phyloP scores from a whole-genome alignment of 257 asterid species.

The Solanum chiquidenum region DNA sequence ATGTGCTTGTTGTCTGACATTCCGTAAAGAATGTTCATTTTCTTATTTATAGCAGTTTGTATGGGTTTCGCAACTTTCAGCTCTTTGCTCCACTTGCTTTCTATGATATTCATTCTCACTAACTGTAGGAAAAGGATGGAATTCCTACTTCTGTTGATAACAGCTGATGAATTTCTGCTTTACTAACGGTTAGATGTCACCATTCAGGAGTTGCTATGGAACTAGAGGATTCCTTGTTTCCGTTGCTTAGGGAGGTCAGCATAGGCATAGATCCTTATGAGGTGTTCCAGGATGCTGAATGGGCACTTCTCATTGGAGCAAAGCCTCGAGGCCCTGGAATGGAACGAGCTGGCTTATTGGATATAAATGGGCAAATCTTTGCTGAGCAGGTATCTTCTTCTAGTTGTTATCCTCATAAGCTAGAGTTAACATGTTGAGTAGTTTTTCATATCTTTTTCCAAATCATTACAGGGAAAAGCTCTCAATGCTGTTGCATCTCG shows the following conservation, averaged over 20 bases:
- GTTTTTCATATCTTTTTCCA: neutral
- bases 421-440: neutral
- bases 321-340: slow-evolving; percentile 99
- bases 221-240: slow-evolving; percentile 89
- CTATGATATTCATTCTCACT: neutral
- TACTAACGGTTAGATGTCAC: neutral
- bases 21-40: neutral
- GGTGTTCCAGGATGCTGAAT: slow-evolving; percentile 84
- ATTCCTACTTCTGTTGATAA: neutral
- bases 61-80: neutral
- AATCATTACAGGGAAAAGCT: slow-evolving; percentile 72
- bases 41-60: neutral
- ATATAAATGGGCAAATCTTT: slow-evolving; percentile 85
- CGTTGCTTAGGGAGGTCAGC: slow-evolving; percentile 87
- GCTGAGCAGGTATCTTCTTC: slow-evolving; percentile 56
- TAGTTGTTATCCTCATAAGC: neutral
- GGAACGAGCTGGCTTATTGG: slow-evolving; percentile 84
- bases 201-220: slow-evolving; percentile 95
- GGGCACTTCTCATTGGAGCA: slow-evolving; percentile 98
- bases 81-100: neutral
- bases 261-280: slow-evolving; percentile 88
- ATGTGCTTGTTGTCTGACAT: neutral
- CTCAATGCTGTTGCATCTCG: slow-evolving; percentile 93
- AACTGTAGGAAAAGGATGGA: neutral
- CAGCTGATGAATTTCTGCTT: neutral